Evolutionary conservation across 2,329 filamentous ascomycete genomes (phyloP).

Genomic region (Beauveria sp.): DNA sequence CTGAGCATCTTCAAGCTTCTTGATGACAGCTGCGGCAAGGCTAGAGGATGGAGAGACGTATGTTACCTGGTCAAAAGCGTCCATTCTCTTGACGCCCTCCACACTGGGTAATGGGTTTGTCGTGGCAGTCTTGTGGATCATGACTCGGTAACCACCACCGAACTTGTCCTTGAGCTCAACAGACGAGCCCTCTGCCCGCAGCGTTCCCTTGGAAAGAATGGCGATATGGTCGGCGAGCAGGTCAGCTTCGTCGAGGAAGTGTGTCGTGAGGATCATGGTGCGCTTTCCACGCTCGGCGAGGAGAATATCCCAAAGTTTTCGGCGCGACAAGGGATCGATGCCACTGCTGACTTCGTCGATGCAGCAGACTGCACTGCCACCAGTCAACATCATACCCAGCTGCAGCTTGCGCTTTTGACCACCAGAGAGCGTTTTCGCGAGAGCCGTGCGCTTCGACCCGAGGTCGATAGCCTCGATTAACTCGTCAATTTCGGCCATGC

Average conservation of each 20-base stretch:
- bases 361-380: slow-evolving; percentile 79
- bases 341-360: slow-evolving; percentile 88
- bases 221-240: slow-evolving; percentile 82
- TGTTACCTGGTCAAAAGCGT: slow-evolving; percentile 61
- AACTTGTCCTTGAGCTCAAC: slow-evolving; percentile 76
- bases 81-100: slow-evolving; percentile 47
- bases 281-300: slow-evolving; percentile 73
- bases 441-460: slow-evolving; percentile 61
- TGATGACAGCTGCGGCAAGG: slow-evolving; percentile 64
- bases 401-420: slow-evolving; percentile 91
- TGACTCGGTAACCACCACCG: slow-evolving; percentile 78
- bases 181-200: slow-evolving; percentile 76
- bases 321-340: slow-evolving; percentile 74
- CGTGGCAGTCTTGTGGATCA: slow-evolving; percentile 55
- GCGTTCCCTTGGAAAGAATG: slow-evolving; percentile 74
- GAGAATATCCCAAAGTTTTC: slow-evolving; percentile 93
- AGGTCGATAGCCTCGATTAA: slow-evolving; percentile 69
- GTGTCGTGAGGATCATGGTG: slow-evolving; percentile 83
- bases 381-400: slow-evolving; percentile 90
- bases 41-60: slow-evolving; percentile 65
- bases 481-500: slow-evolving; percentile 49
- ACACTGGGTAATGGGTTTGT: slow-evolving; percentile 42
- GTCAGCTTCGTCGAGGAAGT: slow-evolving; percentile 91
- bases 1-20: slow-evolving; percentile 55
- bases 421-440: slow-evolving; percentile 72